These are phyloP conservation scores for Heterobasidion annosum DNA, from an alignment of 1,284 basidiomycete genomes.

Conservation along the genomic window DNA sequence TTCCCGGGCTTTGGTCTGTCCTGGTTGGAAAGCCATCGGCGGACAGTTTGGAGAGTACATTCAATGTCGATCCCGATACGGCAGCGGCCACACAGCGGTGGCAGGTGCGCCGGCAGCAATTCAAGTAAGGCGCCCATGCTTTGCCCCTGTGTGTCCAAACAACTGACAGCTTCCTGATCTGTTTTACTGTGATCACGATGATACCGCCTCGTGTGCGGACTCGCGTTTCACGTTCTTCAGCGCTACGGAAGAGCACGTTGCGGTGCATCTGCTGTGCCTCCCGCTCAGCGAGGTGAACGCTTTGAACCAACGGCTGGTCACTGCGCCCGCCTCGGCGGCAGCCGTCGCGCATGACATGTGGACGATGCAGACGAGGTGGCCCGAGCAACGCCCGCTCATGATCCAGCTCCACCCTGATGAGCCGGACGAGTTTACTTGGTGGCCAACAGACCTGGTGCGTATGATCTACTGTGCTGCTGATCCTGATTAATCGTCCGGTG, in stretches of 20 bases:
- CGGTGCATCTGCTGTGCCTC: slow-evolving; percentile 32
- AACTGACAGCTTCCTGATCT: slow-evolving; percentile 10
- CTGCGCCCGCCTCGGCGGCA: slow-evolving; percentile 13
- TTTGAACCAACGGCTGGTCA: slow-evolving; percentile 17
- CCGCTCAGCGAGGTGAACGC: slow-evolving; percentile 19
- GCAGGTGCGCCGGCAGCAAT: slow-evolving; percentile 11
- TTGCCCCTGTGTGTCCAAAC: slow-evolving; percentile 1
- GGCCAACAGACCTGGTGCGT: slow-evolving; percentile 14
- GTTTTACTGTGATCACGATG: not conserved
- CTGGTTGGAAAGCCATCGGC: slow-evolving; percentile 20
- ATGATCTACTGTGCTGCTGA: not conserved
- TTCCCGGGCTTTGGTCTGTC: slow-evolving; percentile 34
- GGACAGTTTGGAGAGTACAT: slow-evolving; percentile 20
- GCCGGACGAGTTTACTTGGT: slow-evolving; percentile 20
- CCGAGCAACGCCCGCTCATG: slow-evolving; percentile 31
- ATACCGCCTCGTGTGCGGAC: not conserved
- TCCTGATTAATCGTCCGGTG: slow-evolving; percentile 4
- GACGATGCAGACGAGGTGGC: slow-evolving; percentile 34
- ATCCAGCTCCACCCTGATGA: slow-evolving; percentile 30
- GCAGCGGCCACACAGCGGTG: slow-evolving; percentile 18
- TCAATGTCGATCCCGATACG: slow-evolving; percentile 24
- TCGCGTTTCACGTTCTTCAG: not conserved
- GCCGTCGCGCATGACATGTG: slow-evolving; percentile 23
- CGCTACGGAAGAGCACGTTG: slow-evolving; percentile 16
- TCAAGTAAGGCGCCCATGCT: slow-evolving; percentile 15